phyloP scores from a whole-genome alignment of 306 rosid genomes.

The Dicorynia guianensis region DNA sequence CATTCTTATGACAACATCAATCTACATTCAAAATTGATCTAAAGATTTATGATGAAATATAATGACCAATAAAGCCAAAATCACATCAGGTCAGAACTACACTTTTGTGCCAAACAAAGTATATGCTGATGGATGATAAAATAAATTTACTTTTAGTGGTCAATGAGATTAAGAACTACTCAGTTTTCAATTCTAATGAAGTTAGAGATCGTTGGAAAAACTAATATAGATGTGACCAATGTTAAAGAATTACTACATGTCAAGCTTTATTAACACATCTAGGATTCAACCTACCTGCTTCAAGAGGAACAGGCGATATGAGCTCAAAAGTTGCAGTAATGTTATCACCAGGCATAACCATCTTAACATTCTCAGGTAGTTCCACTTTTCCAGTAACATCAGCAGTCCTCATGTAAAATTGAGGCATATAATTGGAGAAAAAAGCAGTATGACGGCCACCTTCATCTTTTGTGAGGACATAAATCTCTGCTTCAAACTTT shows the following conservation, averaged over 20 bases:
- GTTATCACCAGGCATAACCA: slow-evolving; percentile 97
- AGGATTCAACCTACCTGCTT: slow-evolving; percentile 61
- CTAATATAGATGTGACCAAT: slow-evolving; percentile 12
- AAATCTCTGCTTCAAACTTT: slow-evolving; percentile 93
- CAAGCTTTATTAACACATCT: slow-evolving; percentile 15
- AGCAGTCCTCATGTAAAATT: slow-evolving; percentile 91
- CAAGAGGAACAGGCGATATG: slow-evolving; percentile 87
- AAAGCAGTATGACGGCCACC: slow-evolving; percentile 97
- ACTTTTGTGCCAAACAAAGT: background rate
- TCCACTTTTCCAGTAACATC: slow-evolving; percentile 87
- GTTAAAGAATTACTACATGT: slow-evolving; percentile 22
- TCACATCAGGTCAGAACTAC: background rate
- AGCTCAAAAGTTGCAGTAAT: slow-evolving; percentile 85
- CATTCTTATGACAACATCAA: background rate
- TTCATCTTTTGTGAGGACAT: slow-evolving; percentile 91
- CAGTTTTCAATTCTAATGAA: slow-evolving; percentile 2
- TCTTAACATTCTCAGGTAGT: slow-evolving; percentile 79
- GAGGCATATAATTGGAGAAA: slow-evolving; percentile 92
- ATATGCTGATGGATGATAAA: background rate
- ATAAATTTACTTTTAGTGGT: background rate
- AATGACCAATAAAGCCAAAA: background rate
- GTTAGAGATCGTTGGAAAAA: background rate
- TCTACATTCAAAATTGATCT: background rate
- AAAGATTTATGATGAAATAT: background rate
- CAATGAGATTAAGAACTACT: background rate